Percentiles rank a stretch among this genome's conserved stretches.
Conservation (phyloP, 108 stramenopile genomes). For the Mediolabrus comicus region DNA sequence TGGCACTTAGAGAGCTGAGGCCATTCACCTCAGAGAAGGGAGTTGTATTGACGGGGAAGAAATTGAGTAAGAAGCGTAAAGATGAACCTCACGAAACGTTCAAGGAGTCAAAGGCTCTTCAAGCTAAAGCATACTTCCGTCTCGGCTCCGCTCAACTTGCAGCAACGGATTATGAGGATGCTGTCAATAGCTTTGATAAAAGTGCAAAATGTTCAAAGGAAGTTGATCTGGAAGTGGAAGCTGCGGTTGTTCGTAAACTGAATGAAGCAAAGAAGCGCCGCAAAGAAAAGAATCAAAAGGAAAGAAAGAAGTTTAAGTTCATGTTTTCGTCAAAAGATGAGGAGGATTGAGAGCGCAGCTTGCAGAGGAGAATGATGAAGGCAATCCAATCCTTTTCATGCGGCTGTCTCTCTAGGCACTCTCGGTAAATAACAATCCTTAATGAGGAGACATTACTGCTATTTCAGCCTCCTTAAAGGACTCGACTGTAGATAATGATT, state of each 20-base stretch:
- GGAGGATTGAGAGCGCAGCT: too few relatives aligned
- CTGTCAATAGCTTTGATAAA: conserved; percentile 55
- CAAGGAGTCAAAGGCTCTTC: conserved; percentile 51
- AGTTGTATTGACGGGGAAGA: conserved; percentile 36
- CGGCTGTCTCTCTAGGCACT: too few relatives aligned
- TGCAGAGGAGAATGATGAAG: too few relatives aligned
- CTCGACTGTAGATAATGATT: too few relatives aligned
- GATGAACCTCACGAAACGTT: conserved; percentile 54
- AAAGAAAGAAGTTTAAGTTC: conserved; percentile 69
- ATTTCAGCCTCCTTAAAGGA: too few relatives aligned
- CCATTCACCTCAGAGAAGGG: conserved; percentile 61
- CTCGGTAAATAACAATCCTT: too few relatives aligned
- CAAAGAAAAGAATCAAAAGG: conserved; percentile 41
- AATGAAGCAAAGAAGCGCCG: conserved; percentile 58
- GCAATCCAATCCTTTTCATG: too few relatives aligned
- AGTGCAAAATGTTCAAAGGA: conserved; percentile 50
- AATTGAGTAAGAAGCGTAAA: conserved; percentile 14
- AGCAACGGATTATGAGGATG: conserved; percentile 51
- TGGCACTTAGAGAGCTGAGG: conserved; percentile 56
- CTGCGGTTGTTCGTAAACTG: conserved; percentile 57
- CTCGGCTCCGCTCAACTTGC: conserved; percentile 66
- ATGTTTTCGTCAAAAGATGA: conserved; percentile 40
- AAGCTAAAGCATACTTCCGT: conserved; percentile 83
- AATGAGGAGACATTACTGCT: too few relatives aligned
- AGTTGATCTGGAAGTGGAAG: conserved; percentile 41